These are phyloP conservation scores for Viridothelium virens DNA, from an alignment of 495 filamentous ascomycete genomes.

Conservation along the genomic window DNA sequence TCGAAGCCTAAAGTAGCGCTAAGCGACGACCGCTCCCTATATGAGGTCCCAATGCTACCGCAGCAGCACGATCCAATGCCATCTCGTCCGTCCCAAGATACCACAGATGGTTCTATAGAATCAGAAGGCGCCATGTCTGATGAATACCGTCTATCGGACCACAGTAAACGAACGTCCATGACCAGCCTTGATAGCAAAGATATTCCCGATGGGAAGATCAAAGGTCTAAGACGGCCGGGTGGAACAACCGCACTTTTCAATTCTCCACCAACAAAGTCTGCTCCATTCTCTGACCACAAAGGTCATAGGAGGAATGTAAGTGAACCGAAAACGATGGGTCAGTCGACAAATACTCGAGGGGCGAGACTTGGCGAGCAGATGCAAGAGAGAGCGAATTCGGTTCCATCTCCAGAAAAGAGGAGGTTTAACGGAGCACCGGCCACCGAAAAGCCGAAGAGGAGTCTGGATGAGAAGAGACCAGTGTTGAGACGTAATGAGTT, in stretches of 20 bases:
- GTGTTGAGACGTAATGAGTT: background rate
- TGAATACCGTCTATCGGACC: conserved; percentile 14
- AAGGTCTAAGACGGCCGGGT: background rate
- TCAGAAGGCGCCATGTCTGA: background rate
- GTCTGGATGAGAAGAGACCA: conserved; percentile 1
- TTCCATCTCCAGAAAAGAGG: conserved; percentile 5
- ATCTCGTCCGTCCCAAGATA: conserved; percentile 4
- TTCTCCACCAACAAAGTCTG: background rate
- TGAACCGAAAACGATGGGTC: background rate
- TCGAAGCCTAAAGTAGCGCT: background rate
- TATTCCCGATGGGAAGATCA: background rate
- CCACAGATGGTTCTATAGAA: background rate
- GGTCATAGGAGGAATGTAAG: background rate
- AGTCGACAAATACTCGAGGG: background rate
- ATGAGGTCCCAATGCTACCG: conserved; percentile 1
- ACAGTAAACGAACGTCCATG: conserved; percentile 24
- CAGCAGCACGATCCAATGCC: background rate
- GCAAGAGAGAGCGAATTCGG: conserved; percentile 5
- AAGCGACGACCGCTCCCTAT: background rate
- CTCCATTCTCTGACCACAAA: background rate
- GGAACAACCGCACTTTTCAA: background rate
- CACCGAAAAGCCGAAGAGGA: background rate
- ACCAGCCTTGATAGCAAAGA: conserved; percentile 18
- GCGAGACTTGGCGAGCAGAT: background rate
- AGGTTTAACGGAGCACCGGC: conserved; percentile 1